Evolutionary conservation across 768 basidiomycete genomes (phyloP), one percentile per base, ranked within the genome.

Genomic region (Mycena latifolia): DNA sequence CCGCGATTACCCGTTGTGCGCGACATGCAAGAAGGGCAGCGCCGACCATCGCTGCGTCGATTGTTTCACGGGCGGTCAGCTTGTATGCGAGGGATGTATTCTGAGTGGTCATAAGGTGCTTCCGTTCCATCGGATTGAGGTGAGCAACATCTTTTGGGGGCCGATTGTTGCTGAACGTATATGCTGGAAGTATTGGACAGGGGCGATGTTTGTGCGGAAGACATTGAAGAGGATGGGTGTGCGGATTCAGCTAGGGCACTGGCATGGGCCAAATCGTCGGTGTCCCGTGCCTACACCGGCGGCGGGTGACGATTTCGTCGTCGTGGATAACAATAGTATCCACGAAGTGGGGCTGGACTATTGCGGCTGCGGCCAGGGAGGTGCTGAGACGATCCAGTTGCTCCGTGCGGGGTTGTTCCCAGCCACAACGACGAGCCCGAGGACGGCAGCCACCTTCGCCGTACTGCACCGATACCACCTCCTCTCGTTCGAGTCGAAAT

Each of bases 401-500:
- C 20, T 43, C 18, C 41, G 41, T n/a, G 41, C 20, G n/a, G 41
- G 41, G 20, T 11, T 43, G 3, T 43, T 4, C 20, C 41, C 41
- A n/a, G 41, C 41, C 18, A 43, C 41, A 7, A 43, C 41, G 5
- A 43, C 41, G 6, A 43, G 11, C 20, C 70, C 63, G 6, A 22
- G 47, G 33, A 65, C 67, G 5, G 54, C 55, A 2, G 61, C 66
- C 3, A 63, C 67, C 7, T 61, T 69, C 35, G 22, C 52, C 9
- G 57, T 59, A 3, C 51, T 69, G 8, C 48, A 60, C 25, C 41
- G 35, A 4, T 69, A 55, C 55, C 58, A 69, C 37, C 33, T 66
- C 20, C 43, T 62, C 11, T 55, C 69, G 5, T 69, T 58, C 35
- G 56, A 62, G 22, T 41, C 58, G 12, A 71, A 64, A 58, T 51